These are phyloP conservation scores for Cyclotella sp. DNA, from an alignment of 108 stramenopile genomes.

Conservation along the genomic window DNA sequence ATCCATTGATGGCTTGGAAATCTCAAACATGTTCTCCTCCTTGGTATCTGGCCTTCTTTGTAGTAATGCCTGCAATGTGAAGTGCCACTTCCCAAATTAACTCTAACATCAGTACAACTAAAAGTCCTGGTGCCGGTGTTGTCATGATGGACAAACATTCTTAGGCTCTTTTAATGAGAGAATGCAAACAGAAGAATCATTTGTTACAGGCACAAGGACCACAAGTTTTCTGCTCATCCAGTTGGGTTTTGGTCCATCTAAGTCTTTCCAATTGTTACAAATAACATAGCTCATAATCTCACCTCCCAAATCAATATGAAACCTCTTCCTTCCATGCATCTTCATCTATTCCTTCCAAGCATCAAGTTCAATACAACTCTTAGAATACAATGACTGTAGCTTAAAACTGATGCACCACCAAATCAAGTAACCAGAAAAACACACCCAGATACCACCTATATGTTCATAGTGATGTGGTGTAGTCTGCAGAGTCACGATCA, in stretches of 20 bases:
- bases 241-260: no score
- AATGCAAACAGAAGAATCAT: no score
- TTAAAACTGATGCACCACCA: neutral
- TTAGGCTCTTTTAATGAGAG: neutral
- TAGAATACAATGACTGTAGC: neutral
- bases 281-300: neutral
- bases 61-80: neutral
- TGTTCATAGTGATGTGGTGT: neutral
- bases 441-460: neutral
- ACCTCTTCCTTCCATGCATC: neutral
- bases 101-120: neutral
- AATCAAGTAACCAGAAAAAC: neutral
- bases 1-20: neutral
- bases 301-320: conserved; percentile 2
- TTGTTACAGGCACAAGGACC: no score
- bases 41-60: no score
- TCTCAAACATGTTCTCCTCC: neutral
- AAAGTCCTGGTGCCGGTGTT: neutral
- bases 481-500: conserved; percentile 12
- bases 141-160: neutral
- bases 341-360: no score
- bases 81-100: neutral
- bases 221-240: no score
- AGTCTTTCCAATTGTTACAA: neutral
- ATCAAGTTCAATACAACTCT: neutral